phyloP scores from a whole-genome alignment of 2,329 filamentous ascomycete genomes.

The Scedosporium aurantiacum region DNA sequence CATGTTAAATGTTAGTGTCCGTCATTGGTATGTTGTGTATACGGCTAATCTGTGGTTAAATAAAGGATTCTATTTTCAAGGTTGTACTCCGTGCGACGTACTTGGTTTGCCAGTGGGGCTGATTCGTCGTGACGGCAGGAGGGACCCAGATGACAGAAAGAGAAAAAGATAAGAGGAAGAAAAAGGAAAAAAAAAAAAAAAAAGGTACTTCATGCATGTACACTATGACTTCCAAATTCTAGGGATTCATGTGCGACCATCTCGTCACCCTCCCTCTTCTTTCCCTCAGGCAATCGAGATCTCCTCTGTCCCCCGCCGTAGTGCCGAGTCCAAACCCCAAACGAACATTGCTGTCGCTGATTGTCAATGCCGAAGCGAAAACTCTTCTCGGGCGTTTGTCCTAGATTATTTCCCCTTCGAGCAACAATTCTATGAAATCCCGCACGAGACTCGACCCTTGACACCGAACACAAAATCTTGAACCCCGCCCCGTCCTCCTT shows the following conservation, averaged over 20 bases:
- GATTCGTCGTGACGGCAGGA: neutral
- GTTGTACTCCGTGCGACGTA: no score
- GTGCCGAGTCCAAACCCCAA: neutral
- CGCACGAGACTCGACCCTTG: neutral
- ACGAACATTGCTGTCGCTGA: neutral
- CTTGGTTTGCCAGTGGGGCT: neutral
- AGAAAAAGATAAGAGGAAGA: neutral
- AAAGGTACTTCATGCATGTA: neutral
- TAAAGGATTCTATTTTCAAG: neutral
- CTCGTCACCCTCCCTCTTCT: neutral
- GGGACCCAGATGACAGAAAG: neutral
- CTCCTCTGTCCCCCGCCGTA: neutral
- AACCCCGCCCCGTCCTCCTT: neutral
- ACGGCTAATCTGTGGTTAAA: neutral
- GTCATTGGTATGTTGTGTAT: neutral
- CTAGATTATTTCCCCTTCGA: neutral
- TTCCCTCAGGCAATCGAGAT: neutral
- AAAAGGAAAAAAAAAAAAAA: neutral
- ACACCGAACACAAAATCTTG: neutral
- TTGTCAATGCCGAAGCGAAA: neutral
- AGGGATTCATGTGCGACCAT: neutral
- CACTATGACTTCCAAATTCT: neutral
- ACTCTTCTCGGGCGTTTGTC: neutral
- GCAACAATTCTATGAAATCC: neutral
- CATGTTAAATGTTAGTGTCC: neutral